Evolutionary conservation across 345 rosid species (phyloP).

Genomic region (Rubroshorea leprosula): DNA sequence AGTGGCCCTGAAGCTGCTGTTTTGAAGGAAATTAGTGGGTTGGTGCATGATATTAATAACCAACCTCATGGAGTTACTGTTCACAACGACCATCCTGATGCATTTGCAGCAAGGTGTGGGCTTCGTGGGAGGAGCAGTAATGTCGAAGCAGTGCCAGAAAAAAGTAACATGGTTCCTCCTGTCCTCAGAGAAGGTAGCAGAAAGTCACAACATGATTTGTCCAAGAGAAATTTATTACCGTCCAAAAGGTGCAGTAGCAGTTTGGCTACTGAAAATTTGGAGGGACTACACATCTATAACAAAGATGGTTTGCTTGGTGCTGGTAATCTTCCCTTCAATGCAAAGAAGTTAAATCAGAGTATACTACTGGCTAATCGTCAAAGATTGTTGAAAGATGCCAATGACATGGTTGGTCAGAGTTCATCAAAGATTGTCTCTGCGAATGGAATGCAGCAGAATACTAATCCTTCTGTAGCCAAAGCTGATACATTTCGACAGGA

Average conservation of each 20-base stretch:
- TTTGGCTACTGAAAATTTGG: constrained; percentile 15
- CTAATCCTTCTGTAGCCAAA: no score
- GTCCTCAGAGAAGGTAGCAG: constrained; percentile 17
- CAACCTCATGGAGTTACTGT: constrained; percentile 1
- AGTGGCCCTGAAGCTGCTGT: constrained; percentile 23
- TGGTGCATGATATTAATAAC: constrained; percentile 20
- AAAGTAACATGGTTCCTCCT: constrained; percentile 19
- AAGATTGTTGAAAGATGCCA: no score
- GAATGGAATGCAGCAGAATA: no score
- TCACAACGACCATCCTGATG: constrained; percentile 12
- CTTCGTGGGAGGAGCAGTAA: constrained; percentile 4
- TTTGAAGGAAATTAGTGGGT: constrained; percentile 30
- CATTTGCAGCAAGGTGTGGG: background rate
- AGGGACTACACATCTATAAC: constrained; percentile 6
- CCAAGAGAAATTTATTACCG: constrained; percentile 4
- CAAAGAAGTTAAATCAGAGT: no score
- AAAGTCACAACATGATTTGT: constrained; percentile 10
- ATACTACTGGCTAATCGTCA: no score
- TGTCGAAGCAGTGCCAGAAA: constrained; percentile 12
- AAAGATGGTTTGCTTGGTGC: no score
- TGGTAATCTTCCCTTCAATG: no score
- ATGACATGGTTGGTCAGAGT: no score
- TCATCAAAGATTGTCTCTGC: no score
- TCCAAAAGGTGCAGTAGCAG: constrained; percentile 30
- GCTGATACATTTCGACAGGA: no score